These are phyloP conservation scores for Debaryomyces udenii DNA, from an alignment of 1,139 yeast genomes.

Conservation along the genomic window DNA sequence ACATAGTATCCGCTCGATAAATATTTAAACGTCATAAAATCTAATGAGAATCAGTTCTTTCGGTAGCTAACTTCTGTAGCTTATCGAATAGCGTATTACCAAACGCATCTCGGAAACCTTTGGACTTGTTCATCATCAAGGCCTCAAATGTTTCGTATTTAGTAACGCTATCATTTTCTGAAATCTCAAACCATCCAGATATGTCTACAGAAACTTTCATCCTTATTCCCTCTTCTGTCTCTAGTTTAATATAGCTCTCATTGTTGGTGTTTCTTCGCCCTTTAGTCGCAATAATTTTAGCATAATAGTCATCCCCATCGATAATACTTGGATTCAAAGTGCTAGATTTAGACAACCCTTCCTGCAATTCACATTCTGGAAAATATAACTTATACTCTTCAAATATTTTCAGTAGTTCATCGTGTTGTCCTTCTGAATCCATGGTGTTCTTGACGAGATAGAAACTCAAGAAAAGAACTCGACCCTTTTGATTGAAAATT, in stretches of 20 bases:
- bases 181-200: constrained; percentile 38
- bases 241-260: constrained; percentile 19
- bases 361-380: constrained; percentile 23
- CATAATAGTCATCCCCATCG: constrained; percentile 8
- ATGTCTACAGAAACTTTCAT: constrained; percentile 32
- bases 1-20: not conserved
- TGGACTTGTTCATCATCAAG: constrained; percentile 42
- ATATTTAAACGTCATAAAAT: too few relatives aligned
- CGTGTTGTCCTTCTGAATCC: constrained; percentile 7
- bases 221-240: constrained; percentile 24
- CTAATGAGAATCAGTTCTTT: constrained; percentile 5
- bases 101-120: constrained; percentile 35
- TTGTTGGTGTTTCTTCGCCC: constrained; percentile 7
- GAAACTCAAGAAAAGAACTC: too few relatives aligned
- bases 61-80: constrained; percentile 19
- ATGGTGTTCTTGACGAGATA: not conserved
- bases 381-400: constrained; percentile 35
- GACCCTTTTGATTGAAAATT: not conserved
- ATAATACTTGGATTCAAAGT: not conserved
- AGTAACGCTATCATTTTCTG: constrained; percentile 9
- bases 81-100: constrained; percentile 28
- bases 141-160: constrained; percentile 50
- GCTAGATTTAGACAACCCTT: too few relatives aligned
- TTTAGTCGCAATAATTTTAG: constrained; percentile 1
- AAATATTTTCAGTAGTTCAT: constrained; percentile 29